Percentiles rank a stretch among this genome's conserved stretches.
These are phyloP conservation scores for Cyclocybe cylindracea DNA, from an alignment of 768 basidiomycete species.

Conservation along the genomic window DNA sequence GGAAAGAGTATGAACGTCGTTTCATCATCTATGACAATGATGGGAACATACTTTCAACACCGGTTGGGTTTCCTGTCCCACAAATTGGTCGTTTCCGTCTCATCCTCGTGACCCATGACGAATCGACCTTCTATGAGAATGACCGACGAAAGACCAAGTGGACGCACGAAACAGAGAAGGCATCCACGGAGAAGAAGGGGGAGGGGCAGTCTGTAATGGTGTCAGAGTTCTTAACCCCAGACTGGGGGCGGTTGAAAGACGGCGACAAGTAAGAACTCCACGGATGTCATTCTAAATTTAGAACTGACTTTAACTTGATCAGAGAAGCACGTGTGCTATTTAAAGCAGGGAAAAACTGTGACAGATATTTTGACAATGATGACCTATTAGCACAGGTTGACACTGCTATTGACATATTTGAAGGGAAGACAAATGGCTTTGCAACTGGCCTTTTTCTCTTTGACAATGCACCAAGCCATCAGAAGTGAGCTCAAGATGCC, in stretches of 20 bases:
- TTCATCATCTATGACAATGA: constrained; percentile 27
- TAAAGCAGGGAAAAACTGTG: constrained; percentile 28
- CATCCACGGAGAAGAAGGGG: constrained; percentile 31
- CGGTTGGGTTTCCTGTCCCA: constrained; percentile 20
- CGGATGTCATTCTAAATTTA: no score
- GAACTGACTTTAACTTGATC: background rate
- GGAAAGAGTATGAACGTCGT: constrained; percentile 23
- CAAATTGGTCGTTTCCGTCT: constrained; percentile 13
- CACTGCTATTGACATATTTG: constrained; percentile 31
- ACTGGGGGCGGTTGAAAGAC: constrained; percentile 27
- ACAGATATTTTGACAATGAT: constrained; percentile 31
- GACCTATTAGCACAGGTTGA: constrained; percentile 25
- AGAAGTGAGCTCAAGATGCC: constrained; percentile 17
- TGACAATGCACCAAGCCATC: constrained; percentile 22
- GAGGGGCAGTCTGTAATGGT: constrained; percentile 37
- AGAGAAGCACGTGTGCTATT: constrained; percentile 10
- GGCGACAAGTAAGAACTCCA: constrained; percentile 16
- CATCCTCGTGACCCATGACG: constrained; percentile 31
- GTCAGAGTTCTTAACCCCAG: constrained; percentile 31
- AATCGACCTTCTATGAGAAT: constrained; percentile 40
- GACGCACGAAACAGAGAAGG: constrained; percentile 18
- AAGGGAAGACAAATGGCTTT: constrained; percentile 23
- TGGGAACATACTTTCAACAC: constrained; percentile 14
- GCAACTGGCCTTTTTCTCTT: constrained; percentile 26
- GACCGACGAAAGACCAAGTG: constrained; percentile 29